phyloP scores from a whole-genome alignment of 495 filamentous ascomycete species.

The Tuber microsphaerosporum region DNA sequence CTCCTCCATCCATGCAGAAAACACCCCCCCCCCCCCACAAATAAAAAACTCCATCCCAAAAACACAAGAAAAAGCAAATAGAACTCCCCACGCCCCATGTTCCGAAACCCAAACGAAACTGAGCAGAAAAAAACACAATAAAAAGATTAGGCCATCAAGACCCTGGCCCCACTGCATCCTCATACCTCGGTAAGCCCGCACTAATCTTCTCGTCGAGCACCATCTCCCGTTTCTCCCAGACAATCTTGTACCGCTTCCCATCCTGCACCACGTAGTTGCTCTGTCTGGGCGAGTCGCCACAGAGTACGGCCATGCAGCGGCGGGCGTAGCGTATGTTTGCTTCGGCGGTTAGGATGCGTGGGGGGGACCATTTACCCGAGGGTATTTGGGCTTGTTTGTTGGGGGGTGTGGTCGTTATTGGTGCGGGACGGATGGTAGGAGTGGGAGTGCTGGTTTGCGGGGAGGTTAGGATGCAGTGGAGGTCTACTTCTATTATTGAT shows the following conservation, averaged over 20 bases:
- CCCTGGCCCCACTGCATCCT: slow-evolving; percentile 6
- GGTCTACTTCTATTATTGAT: slow-evolving; percentile 13
- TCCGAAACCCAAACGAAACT: neutral
- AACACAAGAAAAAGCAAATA: neutral
- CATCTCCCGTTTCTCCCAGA: slow-evolving; percentile 34
- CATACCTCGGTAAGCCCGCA: slow-evolving; percentile 15
- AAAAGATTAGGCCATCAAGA: neutral
- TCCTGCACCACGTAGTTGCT: slow-evolving; percentile 38
- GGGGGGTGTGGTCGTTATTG: slow-evolving; percentile 28
- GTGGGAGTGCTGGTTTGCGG: slow-evolving; percentile 10
- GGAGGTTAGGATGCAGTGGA: slow-evolving; percentile 15
- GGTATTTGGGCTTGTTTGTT: slow-evolving; percentile 13
- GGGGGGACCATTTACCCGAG: slow-evolving; percentile 50
- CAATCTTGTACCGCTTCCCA: slow-evolving; percentile 31
- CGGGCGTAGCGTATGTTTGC: slow-evolving; percentile 52
- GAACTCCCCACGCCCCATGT: neutral
- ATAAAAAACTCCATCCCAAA: slow-evolving; percentile 7
- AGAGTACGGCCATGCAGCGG: slow-evolving; percentile 50
- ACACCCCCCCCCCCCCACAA: neutral
- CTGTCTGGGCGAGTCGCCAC: slow-evolving; percentile 33
- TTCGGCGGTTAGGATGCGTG: slow-evolving; percentile 46
- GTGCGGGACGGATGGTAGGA: slow-evolving; percentile 32
- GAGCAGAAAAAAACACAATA: neutral
- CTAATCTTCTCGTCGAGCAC: slow-evolving; percentile 21
- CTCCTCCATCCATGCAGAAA: neutral